A percentile compares a stretch with the other conserved stretches of the same genome.
Evolutionary conservation across 495 filamentous ascomycete genomes (phyloP).

Genomic region (Tetracladium marchalianum): DNA sequence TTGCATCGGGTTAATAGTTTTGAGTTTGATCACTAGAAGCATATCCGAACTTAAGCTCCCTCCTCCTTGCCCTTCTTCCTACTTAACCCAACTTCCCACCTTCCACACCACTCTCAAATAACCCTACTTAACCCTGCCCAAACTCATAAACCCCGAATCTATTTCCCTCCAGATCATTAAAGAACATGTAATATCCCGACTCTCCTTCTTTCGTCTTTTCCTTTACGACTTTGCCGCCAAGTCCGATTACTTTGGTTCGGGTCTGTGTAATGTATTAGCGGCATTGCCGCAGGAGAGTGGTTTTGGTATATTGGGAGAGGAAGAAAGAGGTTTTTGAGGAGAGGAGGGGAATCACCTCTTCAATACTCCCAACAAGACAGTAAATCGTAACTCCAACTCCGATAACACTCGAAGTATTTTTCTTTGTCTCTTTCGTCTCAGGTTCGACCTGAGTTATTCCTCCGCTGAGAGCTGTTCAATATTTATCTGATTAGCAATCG

Average conservation of each 20-base stretch:
- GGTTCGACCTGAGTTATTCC: conserved; percentile 4
- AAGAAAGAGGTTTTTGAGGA: too few relatives aligned
- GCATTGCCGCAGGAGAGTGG: too few relatives aligned
- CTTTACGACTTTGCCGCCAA: neutral
- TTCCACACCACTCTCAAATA: too few relatives aligned
- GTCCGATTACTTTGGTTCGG: neutral
- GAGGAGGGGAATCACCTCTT: neutral
- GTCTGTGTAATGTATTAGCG: neutral
- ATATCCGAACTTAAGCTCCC: too few relatives aligned
- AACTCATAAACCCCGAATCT: conserved; percentile 10
- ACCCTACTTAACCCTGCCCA: too few relatives aligned
- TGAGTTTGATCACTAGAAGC: too few relatives aligned
- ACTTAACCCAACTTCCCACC: too few relatives aligned
- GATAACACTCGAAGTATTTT: neutral
- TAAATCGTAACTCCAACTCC: conserved; percentile 8
- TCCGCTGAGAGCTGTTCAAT: conserved; percentile 2
- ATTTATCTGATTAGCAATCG: neutral
- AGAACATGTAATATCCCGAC: conserved; percentile 8
- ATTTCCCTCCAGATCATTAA: conserved; percentile 9
- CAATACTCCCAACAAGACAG: conserved; percentile 8
- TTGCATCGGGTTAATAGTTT: too few relatives aligned
- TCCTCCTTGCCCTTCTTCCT: too few relatives aligned
- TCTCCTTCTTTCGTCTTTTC: conserved; percentile 3
- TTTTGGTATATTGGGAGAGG: too few relatives aligned
- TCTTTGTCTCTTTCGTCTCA: neutral